phyloP scores from a whole-genome alignment of 2,329 filamentous ascomycete genomes.

The Fusarium sp. region DNA sequence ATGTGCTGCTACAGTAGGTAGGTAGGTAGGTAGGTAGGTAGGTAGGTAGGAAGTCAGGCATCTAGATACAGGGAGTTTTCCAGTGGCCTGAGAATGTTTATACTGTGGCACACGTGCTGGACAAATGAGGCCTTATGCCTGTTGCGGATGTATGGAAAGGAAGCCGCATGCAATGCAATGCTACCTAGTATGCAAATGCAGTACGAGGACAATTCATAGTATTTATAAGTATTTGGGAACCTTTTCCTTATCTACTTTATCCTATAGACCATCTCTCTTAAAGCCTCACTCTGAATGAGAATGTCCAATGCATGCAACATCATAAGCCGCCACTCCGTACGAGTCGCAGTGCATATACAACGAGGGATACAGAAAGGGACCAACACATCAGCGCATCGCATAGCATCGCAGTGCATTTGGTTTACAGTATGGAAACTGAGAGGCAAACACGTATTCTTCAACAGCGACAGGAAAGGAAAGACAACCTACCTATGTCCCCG shows the following conservation, averaged over 20 bases:
- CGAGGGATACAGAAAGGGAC: conserved; percentile 15
- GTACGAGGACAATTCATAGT: conserved; percentile 21
- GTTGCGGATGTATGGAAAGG: conserved; percentile 11
- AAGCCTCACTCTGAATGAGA: conserved; percentile 2
- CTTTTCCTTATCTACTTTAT: not conserved
- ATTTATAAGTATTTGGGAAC: not conserved
- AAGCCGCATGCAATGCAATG: conserved; percentile 11
- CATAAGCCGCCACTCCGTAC: not conserved
- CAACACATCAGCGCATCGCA: conserved; percentile 20
- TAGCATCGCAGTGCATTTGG: not conserved
- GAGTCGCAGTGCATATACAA: conserved; percentile 26
- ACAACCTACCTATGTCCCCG: not conserved
- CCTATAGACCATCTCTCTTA: not conserved
- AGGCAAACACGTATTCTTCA: conserved; percentile 34
- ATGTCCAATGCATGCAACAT: conserved; percentile 3
- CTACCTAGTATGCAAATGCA: conserved; percentile 15
- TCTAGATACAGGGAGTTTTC: not conserved
- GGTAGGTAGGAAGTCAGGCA: not conserved
- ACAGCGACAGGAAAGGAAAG: not conserved
- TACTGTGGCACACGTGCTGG: not conserved
- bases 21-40: not conserved
- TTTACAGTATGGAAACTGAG: not conserved
- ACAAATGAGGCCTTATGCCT: conserved; percentile 19
- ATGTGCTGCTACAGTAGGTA: not conserved
- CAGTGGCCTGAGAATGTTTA: conserved; percentile 1